Evolutionary conservation across 2,329 filamentous ascomycete species (phyloP).

Genomic region (Colletotrichum lini): DNA sequence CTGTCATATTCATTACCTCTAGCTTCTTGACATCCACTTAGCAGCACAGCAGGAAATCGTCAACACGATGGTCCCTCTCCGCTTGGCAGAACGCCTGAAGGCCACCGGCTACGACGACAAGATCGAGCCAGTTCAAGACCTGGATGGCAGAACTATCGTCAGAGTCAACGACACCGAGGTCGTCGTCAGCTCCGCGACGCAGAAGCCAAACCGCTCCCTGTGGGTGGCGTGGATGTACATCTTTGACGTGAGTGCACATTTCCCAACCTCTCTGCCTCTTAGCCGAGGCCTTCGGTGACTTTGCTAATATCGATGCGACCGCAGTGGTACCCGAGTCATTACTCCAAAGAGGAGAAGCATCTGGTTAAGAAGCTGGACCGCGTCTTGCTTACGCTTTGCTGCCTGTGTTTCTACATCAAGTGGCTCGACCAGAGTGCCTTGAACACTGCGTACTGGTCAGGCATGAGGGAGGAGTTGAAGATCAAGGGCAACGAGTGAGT

Average conservation of each 20-base stretch:
- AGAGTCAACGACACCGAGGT: neutral
- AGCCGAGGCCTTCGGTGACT: neutral
- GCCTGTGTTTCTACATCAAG: constrained; percentile 35
- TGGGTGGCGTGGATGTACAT: constrained; percentile 45
- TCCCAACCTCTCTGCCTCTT: neutral
- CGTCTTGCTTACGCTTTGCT: constrained; percentile 44
- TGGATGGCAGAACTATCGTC: neutral
- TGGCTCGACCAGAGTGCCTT: constrained; percentile 54
- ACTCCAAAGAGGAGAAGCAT: constrained; percentile 40
- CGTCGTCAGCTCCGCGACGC: constrained; percentile 46
- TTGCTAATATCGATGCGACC: constrained; percentile 25
- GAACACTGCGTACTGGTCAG: constrained; percentile 56
- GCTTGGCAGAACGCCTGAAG: constrained; percentile 4
- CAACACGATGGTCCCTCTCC: neutral
- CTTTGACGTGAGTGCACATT: constrained; percentile 48
- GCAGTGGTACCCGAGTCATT: constrained; percentile 46
- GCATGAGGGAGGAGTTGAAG: constrained; percentile 54
- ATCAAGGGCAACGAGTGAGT: constrained; percentile 52
- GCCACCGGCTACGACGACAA: constrained; percentile 16
- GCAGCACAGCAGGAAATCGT: neutral
- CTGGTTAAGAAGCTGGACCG: constrained; percentile 46
- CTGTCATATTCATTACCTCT: neutral
- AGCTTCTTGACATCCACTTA: neutral
- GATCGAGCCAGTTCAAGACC: constrained; percentile 3
- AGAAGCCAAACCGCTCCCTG: constrained; percentile 41